These are phyloP conservation scores for Epichloe festucae DNA, from an alignment of 2,329 filamentous ascomycete species.

Conservation along the genomic window DNA sequence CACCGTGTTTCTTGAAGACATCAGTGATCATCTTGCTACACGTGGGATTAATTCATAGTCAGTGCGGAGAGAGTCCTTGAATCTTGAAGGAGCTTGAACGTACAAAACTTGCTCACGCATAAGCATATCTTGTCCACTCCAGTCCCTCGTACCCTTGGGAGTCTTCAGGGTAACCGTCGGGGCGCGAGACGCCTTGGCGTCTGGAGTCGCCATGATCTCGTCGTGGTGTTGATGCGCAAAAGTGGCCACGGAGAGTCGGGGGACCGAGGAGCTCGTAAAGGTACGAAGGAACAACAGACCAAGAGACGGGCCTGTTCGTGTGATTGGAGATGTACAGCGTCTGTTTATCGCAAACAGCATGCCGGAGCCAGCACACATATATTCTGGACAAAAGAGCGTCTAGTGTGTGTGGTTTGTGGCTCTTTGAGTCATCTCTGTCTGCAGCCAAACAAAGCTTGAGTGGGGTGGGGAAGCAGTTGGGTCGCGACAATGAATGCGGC, in stretches of 20 bases:
- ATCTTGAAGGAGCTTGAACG: background rate
- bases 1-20: conserved; percentile 76
- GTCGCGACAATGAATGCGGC: conserved; percentile 2
- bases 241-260: background rate
- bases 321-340: conserved; percentile 2
- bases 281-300: conserved; percentile 3
- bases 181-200: conserved; percentile 32
- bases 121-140: conserved; percentile 65
- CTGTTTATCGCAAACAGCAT: conserved; percentile 10
- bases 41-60: background rate
- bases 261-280: background rate
- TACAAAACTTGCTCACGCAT: conserved; percentile 67
- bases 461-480: conserved; percentile 4
- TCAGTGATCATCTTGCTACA: conserved; percentile 48
- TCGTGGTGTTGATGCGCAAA: conserved; percentile 1
- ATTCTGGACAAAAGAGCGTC: conserved; percentile 3
- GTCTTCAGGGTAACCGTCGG: conserved; percentile 50
- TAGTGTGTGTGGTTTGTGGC: conserved; percentile 6
- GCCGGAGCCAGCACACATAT: conserved; percentile 5
- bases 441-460: conserved; percentile 6
- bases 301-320: background rate
- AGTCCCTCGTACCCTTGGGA: conserved; percentile 85
- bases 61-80: background rate
- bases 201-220: conserved; percentile 19
- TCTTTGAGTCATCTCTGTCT: conserved; percentile 6